These are phyloP conservation scores for Sporobolomyces roseus DNA, from an alignment of 768 basidiomycete species.

Conservation along the genomic window DNA sequence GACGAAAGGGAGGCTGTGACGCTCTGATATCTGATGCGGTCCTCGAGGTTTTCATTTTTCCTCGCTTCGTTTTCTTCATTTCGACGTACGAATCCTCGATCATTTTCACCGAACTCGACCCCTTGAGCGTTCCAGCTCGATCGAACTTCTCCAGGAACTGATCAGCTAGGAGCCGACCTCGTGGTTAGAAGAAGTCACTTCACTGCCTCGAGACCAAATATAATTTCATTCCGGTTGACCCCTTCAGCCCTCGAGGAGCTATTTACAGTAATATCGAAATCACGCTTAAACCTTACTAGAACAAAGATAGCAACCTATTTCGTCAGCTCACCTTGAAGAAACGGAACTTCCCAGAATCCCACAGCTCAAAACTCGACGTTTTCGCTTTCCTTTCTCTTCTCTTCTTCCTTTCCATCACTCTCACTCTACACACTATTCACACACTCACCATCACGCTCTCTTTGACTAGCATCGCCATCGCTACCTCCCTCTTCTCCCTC, in stretches of 20 bases:
- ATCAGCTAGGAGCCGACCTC: too few relatives aligned
- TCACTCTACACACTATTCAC: background rate
- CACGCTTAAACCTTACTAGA: background rate
- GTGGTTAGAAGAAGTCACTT: background rate
- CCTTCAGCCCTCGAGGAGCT: too few relatives aligned
- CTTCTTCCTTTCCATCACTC: background rate
- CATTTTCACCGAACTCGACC: too few relatives aligned
- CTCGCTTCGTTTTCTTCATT: too few relatives aligned
- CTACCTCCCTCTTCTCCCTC: background rate
- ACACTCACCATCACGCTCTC: background rate
- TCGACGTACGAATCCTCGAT: too few relatives aligned
- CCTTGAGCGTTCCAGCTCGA: too few relatives aligned
- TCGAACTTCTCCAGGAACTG: too few relatives aligned
- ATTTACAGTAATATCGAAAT: background rate
- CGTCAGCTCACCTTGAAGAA: background rate
- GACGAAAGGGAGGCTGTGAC: too few relatives aligned
- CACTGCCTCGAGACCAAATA: background rate
- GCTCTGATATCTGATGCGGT: too few relatives aligned
- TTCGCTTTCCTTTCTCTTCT: background rate
- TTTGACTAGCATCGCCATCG: background rate
- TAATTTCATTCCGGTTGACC: background rate
- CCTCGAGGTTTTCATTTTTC: too few relatives aligned
- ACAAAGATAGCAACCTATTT: background rate
- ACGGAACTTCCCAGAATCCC: background rate
- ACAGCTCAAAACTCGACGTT: background rate